These are phyloP conservation scores for Xylaria cubensis DNA, from an alignment of 495 filamentous ascomycete genomes.

Conservation along the genomic window DNA sequence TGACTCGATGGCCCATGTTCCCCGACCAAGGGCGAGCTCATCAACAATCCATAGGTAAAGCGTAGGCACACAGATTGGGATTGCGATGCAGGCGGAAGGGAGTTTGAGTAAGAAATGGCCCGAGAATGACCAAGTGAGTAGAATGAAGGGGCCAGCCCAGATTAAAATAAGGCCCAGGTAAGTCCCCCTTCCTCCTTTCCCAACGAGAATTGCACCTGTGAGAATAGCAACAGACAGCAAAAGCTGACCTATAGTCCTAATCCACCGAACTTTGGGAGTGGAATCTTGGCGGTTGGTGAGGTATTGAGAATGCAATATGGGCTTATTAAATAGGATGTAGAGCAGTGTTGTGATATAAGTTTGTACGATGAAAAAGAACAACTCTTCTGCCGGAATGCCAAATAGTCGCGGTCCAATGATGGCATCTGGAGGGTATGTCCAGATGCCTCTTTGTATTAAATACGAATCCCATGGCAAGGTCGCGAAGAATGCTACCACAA, in stretches of 20 bases:
- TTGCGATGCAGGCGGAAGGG: constrained; percentile 55
- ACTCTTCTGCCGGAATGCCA: constrained; percentile 67
- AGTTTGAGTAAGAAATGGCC: constrained; percentile 65
- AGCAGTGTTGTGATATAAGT: constrained; percentile 72
- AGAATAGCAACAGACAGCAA: constrained; percentile 47
- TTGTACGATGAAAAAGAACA: constrained; percentile 80
- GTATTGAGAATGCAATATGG: constrained; percentile 63
- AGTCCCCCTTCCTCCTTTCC: constrained; percentile 51
- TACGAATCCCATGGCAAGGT: constrained; percentile 78
- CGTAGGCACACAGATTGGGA: constrained; percentile 66
- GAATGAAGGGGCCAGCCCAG: constrained; percentile 69
- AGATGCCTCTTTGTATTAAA: constrained; percentile 65
- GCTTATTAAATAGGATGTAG: constrained; percentile 68
- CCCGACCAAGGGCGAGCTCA: constrained; percentile 63
- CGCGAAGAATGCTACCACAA: constrained; percentile 62
- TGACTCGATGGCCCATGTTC: constrained; percentile 69
- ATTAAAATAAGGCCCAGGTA: constrained; percentile 70
- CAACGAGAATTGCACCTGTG: constrained; percentile 49
- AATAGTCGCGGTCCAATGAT: constrained; percentile 64
- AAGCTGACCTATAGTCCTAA: constrained; percentile 47
- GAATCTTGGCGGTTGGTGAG: constrained; percentile 48
- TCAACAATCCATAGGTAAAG: constrained; percentile 73
- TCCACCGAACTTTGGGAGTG: constrained; percentile 17
- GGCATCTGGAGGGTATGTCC: constrained; percentile 69
- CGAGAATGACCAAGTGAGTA: constrained; percentile 66